Base-by-base conservation (phyloP, 1,284 basidiomycete species). In the Pseudozyma thailandica region DNA sequence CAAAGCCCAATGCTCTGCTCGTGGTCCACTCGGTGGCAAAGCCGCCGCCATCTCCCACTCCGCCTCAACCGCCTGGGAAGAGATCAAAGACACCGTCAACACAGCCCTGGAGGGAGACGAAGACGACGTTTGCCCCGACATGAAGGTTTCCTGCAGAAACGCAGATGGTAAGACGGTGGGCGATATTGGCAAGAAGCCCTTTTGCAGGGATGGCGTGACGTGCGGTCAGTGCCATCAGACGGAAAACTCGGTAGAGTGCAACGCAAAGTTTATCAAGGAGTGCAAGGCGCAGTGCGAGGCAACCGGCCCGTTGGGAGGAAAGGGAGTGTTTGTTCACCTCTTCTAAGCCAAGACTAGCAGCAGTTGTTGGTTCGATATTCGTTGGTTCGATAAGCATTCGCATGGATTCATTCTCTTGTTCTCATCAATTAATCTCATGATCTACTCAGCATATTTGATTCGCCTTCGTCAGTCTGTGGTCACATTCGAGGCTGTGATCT, bases 281-380 rank as follows among this genome's bases (percentile, higher is more conserved):
- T 74, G 72, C 57, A 57, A 57, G 44, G 68, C 63, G 0, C 63
- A 72, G 53, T 74, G 72, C 58, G 72, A 71, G 21, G 72, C 72
- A 7, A 66, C 64, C 4, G 72, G 72, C 8, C 72, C 72, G 18
- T 54, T 74, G 2, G 72, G 72, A 21, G 72, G 72, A 8, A 72
- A 63, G 38, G 43, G 54, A n/a, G 55, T 72, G 18, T 63, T 72
- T 37, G 44, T 53, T 13, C 47, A 64, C 46, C 46, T 66, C 16
- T 72, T 38, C 55, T 61, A 52, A 50, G 27, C n/a, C n/a, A n/a
- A n/a, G n/a, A n/a, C n/a, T n/a, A n/a, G n/a, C n/a, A n/a, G n/a
- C n/a, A n/a, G n/a, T n/a, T n/a, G n/a, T n/a, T n/a, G n/a, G n/a
- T n/a, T n/a, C n/a, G n/a, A n/a, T n/a, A n/a, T n/a, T n/a, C n/a